Conservation (phyloP, 192 early-diverging fungal species). For the Entomortierella chlamydospora region DNA sequence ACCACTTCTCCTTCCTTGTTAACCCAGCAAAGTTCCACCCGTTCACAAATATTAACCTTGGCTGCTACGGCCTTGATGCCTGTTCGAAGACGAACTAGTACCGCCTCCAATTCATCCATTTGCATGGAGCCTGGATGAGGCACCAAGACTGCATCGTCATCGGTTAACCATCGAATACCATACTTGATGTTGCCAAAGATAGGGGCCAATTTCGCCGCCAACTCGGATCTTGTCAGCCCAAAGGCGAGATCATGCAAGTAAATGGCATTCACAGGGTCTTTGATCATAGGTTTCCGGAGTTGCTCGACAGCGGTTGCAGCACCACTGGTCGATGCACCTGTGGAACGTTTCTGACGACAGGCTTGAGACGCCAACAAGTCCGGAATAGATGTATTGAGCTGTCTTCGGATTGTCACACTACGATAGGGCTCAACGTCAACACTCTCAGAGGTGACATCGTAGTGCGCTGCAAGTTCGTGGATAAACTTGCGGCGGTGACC, state of each 20-base stretch:
- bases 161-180: slow-evolving; percentile 62
- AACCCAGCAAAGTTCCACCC: slow-evolving; percentile 68
- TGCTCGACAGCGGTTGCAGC: slow-evolving; percentile 36
- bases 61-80: slow-evolving; percentile 51
- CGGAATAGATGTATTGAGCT: slow-evolving; percentile 37
- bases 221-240: slow-evolving; percentile 61
- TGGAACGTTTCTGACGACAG: slow-evolving; percentile 54
- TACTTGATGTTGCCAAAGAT: slow-evolving; percentile 58
- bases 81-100: slow-evolving; percentile 56
- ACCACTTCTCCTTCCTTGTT: slow-evolving; percentile 62
- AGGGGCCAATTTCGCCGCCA: slow-evolving; percentile 61
- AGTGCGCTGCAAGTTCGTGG: slow-evolving; percentile 78
- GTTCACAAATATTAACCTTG: slow-evolving; percentile 41
- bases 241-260: slow-evolving; percentile 63
- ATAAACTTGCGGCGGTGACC: slow-evolving; percentile 73
- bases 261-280: slow-evolving; percentile 70
- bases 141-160: slow-evolving; percentile 63
- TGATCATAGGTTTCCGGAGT: slow-evolving; percentile 50
- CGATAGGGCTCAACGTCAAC: slow-evolving; percentile 82
- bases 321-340: slow-evolving; percentile 11
- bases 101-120: slow-evolving; percentile 63
- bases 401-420: slow-evolving; percentile 74
- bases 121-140: slow-evolving; percentile 56
- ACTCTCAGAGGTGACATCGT: slow-evolving; percentile 78
- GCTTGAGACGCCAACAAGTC: slow-evolving; percentile 46